These are phyloP conservation scores for Rhizophlyctis rosea DNA, from an alignment of 192 early-diverging fungal species.

Conservation along the genomic window DNA sequence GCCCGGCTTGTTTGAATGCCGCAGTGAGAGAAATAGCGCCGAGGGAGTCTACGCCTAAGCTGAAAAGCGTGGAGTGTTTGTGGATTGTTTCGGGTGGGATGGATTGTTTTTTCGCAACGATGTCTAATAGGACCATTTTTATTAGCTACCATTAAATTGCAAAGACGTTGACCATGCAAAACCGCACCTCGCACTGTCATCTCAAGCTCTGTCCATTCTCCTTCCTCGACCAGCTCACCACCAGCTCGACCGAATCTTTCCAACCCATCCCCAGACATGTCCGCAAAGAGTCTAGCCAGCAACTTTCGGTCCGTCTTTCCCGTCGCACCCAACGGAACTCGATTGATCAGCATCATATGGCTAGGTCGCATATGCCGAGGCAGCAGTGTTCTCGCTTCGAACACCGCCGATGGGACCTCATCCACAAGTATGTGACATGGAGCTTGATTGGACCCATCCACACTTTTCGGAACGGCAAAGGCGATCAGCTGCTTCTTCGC, in stretches of 20 bases:
- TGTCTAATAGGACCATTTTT: no score
- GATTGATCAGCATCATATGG: constrained; percentile 8
- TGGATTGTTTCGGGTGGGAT: no score
- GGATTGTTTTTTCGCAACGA: no score
- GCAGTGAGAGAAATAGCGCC: not conserved
- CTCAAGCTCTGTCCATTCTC: no score
- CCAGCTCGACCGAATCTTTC: no score
- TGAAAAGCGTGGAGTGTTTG: constrained; percentile 19
- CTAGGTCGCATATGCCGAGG: constrained; percentile 20
- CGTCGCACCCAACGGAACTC: constrained; percentile 9
- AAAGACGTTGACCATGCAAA: no score
- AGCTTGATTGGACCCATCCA: not conserved
- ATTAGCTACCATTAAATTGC: no score
- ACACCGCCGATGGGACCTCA: no score
- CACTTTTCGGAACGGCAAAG: constrained; percentile 15
- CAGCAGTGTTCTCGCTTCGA: not conserved
- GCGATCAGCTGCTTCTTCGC: constrained; percentile 9
- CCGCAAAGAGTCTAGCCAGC: constrained; percentile 14
- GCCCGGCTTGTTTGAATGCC: not conserved
- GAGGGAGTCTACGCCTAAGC: constrained; percentile 13
- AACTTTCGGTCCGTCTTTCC: constrained; percentile 12
- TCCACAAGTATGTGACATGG: constrained; percentile 6
- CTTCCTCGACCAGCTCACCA: no score
- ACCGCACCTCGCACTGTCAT: no score
- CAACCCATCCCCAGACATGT: not conserved